Evolutionary conservation across 768 basidiomycete species (phyloP), one percentile per base, ranked within the genome.

Genomic region (Trametes meyenii): DNA sequence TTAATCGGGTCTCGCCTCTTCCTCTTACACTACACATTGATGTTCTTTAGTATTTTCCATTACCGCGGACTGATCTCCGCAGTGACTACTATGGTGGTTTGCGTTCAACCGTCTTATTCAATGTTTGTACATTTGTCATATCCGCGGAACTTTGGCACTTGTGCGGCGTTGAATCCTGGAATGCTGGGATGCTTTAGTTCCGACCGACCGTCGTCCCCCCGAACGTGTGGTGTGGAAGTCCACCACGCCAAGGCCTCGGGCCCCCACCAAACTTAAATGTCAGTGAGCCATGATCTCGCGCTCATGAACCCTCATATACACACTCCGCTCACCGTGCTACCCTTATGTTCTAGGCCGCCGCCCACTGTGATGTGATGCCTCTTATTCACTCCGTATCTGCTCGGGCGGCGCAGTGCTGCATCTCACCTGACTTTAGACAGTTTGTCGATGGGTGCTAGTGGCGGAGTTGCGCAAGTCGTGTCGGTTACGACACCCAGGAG

Each of bases 141-240:
- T 58, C 57, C 57, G 57, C 49, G 57, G 57, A 58, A 35, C 26
- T 40, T 58, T 33, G 40, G 57, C 40, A 43, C 49, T 29, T 51
- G 49, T 35, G 57, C 57, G 57, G 57, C 49, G 24, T 11, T 48
- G 55, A 14, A 24, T n/a, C 19, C 29, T 33, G 29, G 29, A 33
- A 33, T 33, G 17, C 23, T 23, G 24, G n/a, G 24, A 16, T 24
- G 40, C 42, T 12, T 43, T 14, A 50, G 49, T 33, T 43, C 57
- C 49, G 29, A 33, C 49, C 38, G 40, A 50, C 49, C 57, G 12
- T 50, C 39, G 17, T 40, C 49, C 39, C 49, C 33, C 35, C 35
- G 39, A 42, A 11, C 17, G 21, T 49, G 35, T n/a, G 55, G 19
- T 38, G 11, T 14, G 38, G 11, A 7, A 24, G 5, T 5, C 35